Evolutionary conservation across 1,139 yeast species (phyloP), one percentile per base, ranked within the genome.

Genomic region (Pichia sp.): DNA sequence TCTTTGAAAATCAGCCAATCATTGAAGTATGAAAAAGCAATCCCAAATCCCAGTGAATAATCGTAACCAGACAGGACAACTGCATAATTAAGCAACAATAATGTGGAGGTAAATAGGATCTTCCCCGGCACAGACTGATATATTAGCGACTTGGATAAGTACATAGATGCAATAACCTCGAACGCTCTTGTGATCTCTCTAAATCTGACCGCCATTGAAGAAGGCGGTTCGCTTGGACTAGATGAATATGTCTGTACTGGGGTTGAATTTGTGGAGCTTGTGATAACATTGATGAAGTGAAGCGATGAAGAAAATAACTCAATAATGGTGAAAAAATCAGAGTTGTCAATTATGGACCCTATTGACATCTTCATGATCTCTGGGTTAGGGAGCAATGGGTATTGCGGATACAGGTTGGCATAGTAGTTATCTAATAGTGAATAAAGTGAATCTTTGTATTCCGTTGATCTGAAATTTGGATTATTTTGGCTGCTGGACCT

Each of bases 41-140:
- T 69, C 1, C 84, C 75, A 44, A 84, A 70, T 0, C 85, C 84
- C 51, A 80, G 68, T 1, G 84, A 76, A 64, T 80, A 82, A 47
- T 75, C 75, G 57, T 78, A 82, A 1, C 88, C 88, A 49, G 80
- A 79, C 54, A 84, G 70, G 3, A 84, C 70, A 16, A 83, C 74
- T 2, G 81, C 70, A 64, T 82, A 85, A 62, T 84, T 84, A 45
- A 82, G 63, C 29, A 84, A 60, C 1, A 80, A 72, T 56, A 84
- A 72, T 0, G 83, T 71, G 1, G 79, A 70, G 45, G 81, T 74
- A 49, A 74, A 70, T 61, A 80, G 55, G 64, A 73, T 50, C 66
- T 63, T 68, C 75, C 61, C 64, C 73, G 64, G 64, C 58, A 56
- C 62, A 54, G 60, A 68, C 55, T 60, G 62, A 45, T 56, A 51